Evolutionary conservation across 2,329 filamentous ascomycete species (phyloP), one percentile per base, ranked within the genome.

Genomic region (Ascochyta fabae): DNA sequence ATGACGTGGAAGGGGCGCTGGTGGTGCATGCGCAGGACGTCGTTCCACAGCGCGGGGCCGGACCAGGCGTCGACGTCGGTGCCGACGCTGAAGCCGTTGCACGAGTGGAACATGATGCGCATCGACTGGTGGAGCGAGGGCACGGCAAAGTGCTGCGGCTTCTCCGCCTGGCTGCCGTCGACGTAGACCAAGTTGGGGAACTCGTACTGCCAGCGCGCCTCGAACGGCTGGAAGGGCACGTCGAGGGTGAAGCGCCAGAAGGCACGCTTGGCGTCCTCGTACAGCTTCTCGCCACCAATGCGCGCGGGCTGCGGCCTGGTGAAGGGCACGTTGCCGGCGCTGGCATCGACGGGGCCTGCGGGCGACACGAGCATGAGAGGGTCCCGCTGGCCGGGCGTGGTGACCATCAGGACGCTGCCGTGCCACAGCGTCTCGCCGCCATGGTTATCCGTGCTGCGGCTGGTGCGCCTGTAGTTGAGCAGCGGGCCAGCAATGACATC

Each of bases 331-430:
- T 73, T 65, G 63, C 65, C 56, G 29, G 65, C 44, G 10, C 48
- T 61, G 43, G 56, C 52, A 58, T 65, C 63, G 53, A 66, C 68
- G 48, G 68, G 62, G 31, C 83, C 83, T 47, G 87, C 67, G 16
- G 78, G 77, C 15, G 73, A 76, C 62, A 94, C 75, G 24, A 81
- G 80, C 36, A 96, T 86, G 59, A 83, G 78, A 1, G 83, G 82
- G 59, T 85, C 83, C 19, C 80, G 79, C 68, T 85, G 86, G 23
- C 89, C 89, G 4, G 92, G 89, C 47, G 84, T 87, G 15, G 88
- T 90, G 48, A 97, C 92, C 45, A 97, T 79, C 66, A 97, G 79
- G 7, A 96, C 90, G 73, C 92, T 96, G 54, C 94, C 93, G 66
- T 90, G 81, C 93, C 94, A 98, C 36, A 77, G 78, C 35, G 80